Percentiles rank a stretch among this genome's conserved stretches.
Conservation (phyloP, 108 stramenopile genomes). For the Skeletonema potamos region DNA sequence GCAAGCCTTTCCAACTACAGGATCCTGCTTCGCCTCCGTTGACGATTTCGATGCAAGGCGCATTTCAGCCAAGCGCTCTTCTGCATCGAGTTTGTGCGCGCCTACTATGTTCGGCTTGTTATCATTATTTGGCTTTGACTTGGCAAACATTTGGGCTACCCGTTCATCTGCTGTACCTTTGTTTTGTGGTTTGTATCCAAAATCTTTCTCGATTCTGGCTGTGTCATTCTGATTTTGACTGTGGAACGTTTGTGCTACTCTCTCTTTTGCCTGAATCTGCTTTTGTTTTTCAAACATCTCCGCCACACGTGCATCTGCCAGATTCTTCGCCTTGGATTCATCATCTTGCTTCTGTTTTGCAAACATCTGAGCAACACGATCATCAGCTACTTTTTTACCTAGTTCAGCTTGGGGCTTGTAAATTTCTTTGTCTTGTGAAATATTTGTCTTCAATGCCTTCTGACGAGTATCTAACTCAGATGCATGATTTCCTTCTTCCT, state of each 20-base stretch:
- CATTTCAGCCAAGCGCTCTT: neutral
- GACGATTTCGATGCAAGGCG: neutral
- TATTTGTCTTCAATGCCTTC: neutral
- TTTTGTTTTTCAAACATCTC: no score
- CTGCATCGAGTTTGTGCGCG: neutral
- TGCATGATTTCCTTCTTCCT: neutral
- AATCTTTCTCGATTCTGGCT: no score
- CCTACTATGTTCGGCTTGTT: neutral
- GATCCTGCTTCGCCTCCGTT: neutral
- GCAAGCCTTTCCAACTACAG: neutral
- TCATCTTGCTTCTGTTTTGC: neutral
- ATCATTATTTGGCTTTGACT: neutral
- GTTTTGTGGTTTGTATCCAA: no score
- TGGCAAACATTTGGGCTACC: neutral
- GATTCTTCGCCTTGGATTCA: no score
- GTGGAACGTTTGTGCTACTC: no score
- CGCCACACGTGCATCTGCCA: no score
- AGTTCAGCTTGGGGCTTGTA: neutral
- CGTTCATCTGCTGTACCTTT: no score
- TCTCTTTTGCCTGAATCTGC: no score
- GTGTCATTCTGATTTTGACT: no score
- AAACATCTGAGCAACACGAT: constrained; percentile 1
- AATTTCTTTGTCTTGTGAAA: neutral
- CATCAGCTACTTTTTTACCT: neutral
- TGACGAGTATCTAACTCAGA: no score